Evolutionary conservation across 768 basidiomycete species (phyloP), one percentile per base, ranked within the genome.

Genomic region (Amanita muscaria): DNA sequence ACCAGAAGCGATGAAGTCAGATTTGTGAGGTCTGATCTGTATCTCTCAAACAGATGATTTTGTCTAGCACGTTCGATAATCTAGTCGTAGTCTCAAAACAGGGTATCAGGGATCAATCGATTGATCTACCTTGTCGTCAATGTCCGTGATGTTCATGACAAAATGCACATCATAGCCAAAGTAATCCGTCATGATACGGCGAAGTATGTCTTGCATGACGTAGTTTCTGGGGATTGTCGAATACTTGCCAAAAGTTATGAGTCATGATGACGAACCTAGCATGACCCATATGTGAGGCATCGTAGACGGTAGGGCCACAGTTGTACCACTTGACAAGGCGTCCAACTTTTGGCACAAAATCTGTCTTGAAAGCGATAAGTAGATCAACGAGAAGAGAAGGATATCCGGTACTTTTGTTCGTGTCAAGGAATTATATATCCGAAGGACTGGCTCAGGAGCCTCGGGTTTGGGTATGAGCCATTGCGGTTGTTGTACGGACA

Each of bases 81-180:
- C 96, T 98, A 53, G 14, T 15, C 12, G 16, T 29, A 42, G 42
- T 16, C 4, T 40, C 45, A 6, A 46, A 12, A 16, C 4, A 10
- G 15, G 44, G 21, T n/a, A 48, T 18, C 43, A 43, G 22, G 35
- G 14, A 30, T 66, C 46, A 57, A 59, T 33, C 16, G 22, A 47
- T 21, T 6, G 9, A 24, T 68, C 42, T 48, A 88, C 94, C 79
- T 99, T 99, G 74, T 98, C 96, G 57, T 99, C 96, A 49, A 99
- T 96, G 63, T 99, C 94, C 4, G 96, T 99, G 54, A 99, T 79
- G 63, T 99, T 99, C 91, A 96, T 96, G 35, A 98, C 94, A 58
- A 98, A 96, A 61, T 97, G 90, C 45, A 99, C 85, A 59, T 98
- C 88, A 57, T 93, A 98, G 19, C 88, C 87, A 64, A 98, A 98